Base-by-base conservation (phyloP, 2,329 filamentous ascomycete genomes). In the Chaetomiaceae sp. region DNA sequence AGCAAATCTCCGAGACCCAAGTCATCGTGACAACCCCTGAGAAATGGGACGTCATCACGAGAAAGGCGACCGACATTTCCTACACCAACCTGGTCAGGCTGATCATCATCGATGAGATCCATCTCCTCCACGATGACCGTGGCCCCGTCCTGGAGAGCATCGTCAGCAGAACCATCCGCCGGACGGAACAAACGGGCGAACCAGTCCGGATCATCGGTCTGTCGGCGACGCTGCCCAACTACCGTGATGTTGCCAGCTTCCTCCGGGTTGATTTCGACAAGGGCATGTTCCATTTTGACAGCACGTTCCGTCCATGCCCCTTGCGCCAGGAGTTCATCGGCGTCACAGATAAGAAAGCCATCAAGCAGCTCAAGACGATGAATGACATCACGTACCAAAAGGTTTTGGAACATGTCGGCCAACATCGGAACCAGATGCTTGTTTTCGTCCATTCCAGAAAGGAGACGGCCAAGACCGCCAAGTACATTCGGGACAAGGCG, bases 351-450 rank as follows among this genome's bases (percentile, higher is more conserved):
- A 95, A 93, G 73, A 97, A 97, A 68, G 88, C 93, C 5, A 99
- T 99, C 72, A 99, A 97, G 71, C 93, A 99, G 68, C 75, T 99
- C 48, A 96, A 97, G 77, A 95, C 88, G 1, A 99, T 99, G 93
- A 99, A 99, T 65, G 93, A 99, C 62, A 91, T 99, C 48, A 96
- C 90, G 51, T 99, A 99, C 69, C 95, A 85, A 58, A 99, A 99
- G 69, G 91, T 96, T 23, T 81, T 99, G 48, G 93, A 99, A 68
- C 92, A 97, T 65, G 92, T 96, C 25, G 93, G 93, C 6, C 85
- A 86, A 53, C 86, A 95, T 63, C 83, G 88, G 57, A 96, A 99
- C 62, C 93, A 99, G 68, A 96, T 99, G 91, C 82, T 99, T 34
- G 96, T 99, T 53, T 99, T 99, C 65, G 93, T 99, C 5, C 95